Base-by-base conservation (phyloP, 306 rosid genomes). In the Pterocarpus macrocarpus region DNA sequence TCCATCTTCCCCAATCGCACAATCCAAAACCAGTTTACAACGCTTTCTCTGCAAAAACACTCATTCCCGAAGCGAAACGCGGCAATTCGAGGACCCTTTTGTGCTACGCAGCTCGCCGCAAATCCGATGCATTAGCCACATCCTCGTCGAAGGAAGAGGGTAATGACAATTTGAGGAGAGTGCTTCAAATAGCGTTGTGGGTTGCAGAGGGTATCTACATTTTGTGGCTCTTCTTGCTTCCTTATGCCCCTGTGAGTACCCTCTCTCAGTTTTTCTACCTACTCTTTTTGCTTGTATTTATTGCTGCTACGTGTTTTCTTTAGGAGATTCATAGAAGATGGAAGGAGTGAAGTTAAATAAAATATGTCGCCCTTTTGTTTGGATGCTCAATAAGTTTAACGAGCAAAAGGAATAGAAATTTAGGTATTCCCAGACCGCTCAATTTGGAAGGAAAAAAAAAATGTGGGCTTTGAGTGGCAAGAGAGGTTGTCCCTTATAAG, bases 171-270 rank as follows among this genome's bases (percentile, higher is more conserved):
- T 12, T 78, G 0, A 85, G 84, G 58, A 80, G 81, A 35, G 30
- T 85, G 75, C 82, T 90, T 74, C 92, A 73, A 81, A 64, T 72
- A 69, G 41, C 75, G 77, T 69, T 90, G 50, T 92, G 97, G 98
- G 81, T 85, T 28, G 87, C 91, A 10, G 98, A 86, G 71, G 93
- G 75, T 32, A 80, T 84, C 81, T 92, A 94, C 93, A 69, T 94
- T 80, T 63, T 86, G 73, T 92, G 97, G 97, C 97, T 90, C 56
- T 92, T 94, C 79, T 71, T 94, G 61, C 98, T 94, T 78, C 97
- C 94, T 52, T 90, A 80, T 81, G 98, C 97, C 73, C 98, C 97
- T 73, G 96, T 89, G 69, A 1, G 87, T 81, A 69, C 64, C 56
- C 34, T 45, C 53, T 69, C 22, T 9, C n/a, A n/a, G 5, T n/a